Conservation (phyloP, 495 filamentous ascomycete genomes). For the Penicillium paxilli region DNA sequence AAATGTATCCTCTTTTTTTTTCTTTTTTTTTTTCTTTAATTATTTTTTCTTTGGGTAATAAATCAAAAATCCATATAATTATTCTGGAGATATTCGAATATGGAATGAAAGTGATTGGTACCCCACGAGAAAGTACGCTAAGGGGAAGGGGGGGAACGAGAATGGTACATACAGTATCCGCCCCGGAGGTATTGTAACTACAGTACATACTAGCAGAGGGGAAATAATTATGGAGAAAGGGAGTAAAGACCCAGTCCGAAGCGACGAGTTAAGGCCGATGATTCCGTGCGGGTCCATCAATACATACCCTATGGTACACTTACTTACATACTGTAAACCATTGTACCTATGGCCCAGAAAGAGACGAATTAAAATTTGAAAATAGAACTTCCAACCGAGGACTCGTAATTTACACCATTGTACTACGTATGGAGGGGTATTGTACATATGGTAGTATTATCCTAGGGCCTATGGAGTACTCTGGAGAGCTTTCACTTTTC, state of each 20-base stretch:
- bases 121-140: background rate
- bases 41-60: constrained; percentile 6
- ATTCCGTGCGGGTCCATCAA: too few relatives aligned
- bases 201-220: background rate
- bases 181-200: too few relatives aligned
- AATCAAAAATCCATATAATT: background rate
- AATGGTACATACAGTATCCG: too few relatives aligned
- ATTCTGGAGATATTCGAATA: constrained; percentile 3
- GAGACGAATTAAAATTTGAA: background rate
- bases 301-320: too few relatives aligned
- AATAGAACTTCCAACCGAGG: background rate
- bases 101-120: constrained; percentile 23
- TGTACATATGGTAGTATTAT: constrained; percentile 1
- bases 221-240: constrained; percentile 1
- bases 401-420: constrained; percentile 7
- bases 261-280: background rate
- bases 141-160: constrained; percentile 4
- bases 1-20: constrained; percentile 6
- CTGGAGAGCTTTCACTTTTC: too few relatives aligned
- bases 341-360: too few relatives aligned
- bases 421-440: background rate
- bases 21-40: constrained; percentile 12
- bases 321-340: too few relatives aligned
- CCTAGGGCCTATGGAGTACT: background rate
- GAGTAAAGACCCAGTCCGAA: background rate